phyloP scores from a whole-genome alignment of 805 yeast species.

The Candida loeiensis region DNA sequence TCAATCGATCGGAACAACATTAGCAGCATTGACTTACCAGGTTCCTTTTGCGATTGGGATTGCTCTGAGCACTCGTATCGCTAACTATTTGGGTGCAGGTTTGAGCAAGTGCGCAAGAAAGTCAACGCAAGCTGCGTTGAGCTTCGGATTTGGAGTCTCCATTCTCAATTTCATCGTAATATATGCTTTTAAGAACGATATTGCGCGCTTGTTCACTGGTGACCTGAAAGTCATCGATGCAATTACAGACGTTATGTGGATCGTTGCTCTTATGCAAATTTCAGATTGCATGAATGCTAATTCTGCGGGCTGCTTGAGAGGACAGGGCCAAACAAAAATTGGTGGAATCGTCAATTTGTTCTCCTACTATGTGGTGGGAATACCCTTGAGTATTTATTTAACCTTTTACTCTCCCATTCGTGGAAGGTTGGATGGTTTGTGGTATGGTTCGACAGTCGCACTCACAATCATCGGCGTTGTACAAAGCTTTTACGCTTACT shows the following conservation, averaged over 20 bases:
- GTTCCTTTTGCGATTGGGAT: slow-evolving; percentile 58
- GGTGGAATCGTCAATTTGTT: slow-evolving; percentile 57
- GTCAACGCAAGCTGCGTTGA: slow-evolving; percentile 34
- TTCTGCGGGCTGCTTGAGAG: slow-evolving; percentile 73
- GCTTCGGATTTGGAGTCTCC: slow-evolving; percentile 36
- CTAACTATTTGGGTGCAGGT: slow-evolving; percentile 52
- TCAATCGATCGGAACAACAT: slow-evolving; percentile 45
- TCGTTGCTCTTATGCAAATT: slow-evolving; percentile 66
- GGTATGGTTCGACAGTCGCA: slow-evolving; percentile 55
- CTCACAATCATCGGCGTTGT: slow-evolving; percentile 45
- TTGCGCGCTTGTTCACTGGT: slow-evolving; percentile 50
- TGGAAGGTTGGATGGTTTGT: slow-evolving; percentile 55
- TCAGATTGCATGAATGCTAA: slow-evolving; percentile 68
- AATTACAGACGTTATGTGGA: slow-evolving; percentile 53
- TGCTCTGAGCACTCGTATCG: slow-evolving; percentile 56
- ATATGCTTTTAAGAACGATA: slow-evolving; percentile 28
- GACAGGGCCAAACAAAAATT: slow-evolving; percentile 69
- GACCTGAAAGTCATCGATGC: slow-evolving; percentile 54
- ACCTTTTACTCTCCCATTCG: slow-evolving; percentile 47
- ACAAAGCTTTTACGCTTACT: slow-evolving; percentile 38
- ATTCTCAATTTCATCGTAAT: slow-evolving; percentile 29
- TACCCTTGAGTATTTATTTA: slow-evolving; percentile 55
- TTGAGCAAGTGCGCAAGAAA: slow-evolving; percentile 32
- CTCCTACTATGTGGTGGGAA: slow-evolving; percentile 58
- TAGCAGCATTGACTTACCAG: slow-evolving; percentile 46